phyloP scores from a whole-genome alignment of 225 moss, liverwort and hornwort species.

The Climacium dendroides region DNA sequence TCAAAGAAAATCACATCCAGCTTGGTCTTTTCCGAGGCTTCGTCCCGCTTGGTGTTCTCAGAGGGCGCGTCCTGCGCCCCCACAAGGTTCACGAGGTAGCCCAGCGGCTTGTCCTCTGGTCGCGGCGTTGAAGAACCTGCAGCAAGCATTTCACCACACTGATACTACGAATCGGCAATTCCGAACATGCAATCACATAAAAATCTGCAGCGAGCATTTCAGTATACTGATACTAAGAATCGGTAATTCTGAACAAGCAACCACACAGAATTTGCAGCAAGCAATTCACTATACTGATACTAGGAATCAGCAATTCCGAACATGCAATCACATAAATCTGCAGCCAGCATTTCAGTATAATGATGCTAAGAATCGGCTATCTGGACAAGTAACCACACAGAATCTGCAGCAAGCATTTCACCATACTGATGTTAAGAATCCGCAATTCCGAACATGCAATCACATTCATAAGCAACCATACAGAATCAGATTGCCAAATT shows the following conservation, averaged over 20 bases:
- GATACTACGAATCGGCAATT: not conserved
- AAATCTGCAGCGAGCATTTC: not conserved
- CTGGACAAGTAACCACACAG: not conserved
- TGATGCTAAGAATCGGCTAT: not conserved
- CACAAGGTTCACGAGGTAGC: conserved; percentile 8
- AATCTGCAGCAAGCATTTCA: not conserved
- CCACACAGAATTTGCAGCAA: not conserved
- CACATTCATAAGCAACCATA: not conserved
- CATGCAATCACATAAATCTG: not conserved
- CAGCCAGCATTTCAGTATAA: not conserved
- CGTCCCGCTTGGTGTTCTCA: not conserved
- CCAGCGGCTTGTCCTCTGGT: not conserved
- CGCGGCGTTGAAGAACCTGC: not conserved
- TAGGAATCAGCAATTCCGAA: not conserved
- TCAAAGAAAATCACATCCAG: conserved; percentile 37
- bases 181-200: not conserved
- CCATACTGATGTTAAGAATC: not conserved
- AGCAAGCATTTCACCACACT: not conserved
- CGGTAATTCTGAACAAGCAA: not conserved
- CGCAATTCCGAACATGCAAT: not conserved
- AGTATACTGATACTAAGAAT: not conserved
- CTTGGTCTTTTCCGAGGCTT: not conserved
- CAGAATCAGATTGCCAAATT: not conserved
- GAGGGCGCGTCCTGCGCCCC: not conserved
- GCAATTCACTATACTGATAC: not conserved